Evolutionary conservation across 192 early-diverging fungal genomes (phyloP).

Genomic region (Coemansia sp.): DNA sequence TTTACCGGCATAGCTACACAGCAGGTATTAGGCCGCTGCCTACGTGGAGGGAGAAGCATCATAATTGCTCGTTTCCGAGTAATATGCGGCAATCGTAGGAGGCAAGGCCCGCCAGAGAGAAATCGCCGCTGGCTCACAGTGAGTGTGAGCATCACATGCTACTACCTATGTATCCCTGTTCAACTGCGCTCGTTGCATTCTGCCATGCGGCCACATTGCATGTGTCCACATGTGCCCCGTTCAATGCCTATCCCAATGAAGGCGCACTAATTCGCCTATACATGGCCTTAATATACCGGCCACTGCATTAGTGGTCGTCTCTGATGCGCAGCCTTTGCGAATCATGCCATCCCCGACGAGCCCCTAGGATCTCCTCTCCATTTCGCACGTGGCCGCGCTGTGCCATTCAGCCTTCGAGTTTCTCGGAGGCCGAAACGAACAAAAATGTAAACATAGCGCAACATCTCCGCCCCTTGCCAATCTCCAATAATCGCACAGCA

Average conservation of each 20-base stretch:
- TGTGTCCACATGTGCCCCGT: slow-evolving; percentile 1
- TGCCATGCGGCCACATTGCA: background rate
- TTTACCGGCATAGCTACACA: too few relatives aligned
- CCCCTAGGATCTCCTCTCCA: background rate
- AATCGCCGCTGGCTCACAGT: background rate
- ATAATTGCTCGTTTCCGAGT: background rate
- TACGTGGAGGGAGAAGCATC: background rate
- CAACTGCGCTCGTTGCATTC: background rate
- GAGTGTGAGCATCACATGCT: slow-evolving; percentile 4
- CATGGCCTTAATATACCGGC: background rate
- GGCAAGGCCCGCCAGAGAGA: background rate
- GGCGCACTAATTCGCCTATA: background rate
- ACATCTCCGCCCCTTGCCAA: background rate
- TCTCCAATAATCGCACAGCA: background rate
- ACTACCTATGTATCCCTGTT: background rate
- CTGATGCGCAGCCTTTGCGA: too few relatives aligned
- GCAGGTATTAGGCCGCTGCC: too few relatives aligned
- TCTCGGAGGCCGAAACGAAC: too few relatives aligned
- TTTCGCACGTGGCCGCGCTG: background rate
- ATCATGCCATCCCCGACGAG: background rate
- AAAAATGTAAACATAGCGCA: background rate
- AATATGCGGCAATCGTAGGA: background rate
- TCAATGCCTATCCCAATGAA: background rate
- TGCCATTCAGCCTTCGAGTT: background rate
- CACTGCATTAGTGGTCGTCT: background rate